phyloP scores from a whole-genome alignment of 1,284 basidiomycete species.

The Singerocomus rubriflavus region DNA sequence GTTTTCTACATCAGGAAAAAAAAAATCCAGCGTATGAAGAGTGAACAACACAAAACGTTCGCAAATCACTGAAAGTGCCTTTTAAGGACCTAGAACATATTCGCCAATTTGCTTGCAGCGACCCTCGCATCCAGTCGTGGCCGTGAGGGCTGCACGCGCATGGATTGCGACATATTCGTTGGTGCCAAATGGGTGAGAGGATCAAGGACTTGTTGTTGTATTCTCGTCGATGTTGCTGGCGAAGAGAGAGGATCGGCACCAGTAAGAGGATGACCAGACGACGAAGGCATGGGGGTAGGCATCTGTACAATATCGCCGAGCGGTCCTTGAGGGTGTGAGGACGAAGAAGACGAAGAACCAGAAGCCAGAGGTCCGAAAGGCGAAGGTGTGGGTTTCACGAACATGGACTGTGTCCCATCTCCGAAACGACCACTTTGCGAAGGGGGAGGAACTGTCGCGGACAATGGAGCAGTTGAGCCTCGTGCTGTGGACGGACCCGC shows the following conservation, averaged over 20 bases:
- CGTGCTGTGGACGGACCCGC: slow-evolving; percentile 39
- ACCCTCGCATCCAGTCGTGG: slow-evolving; percentile 73
- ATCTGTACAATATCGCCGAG: slow-evolving; percentile 20
- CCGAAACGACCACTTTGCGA: slow-evolving; percentile 62
- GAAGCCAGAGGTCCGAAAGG: slow-evolving; percentile 33
- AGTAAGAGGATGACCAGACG: slow-evolving; percentile 18
- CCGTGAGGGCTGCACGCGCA: slow-evolving; percentile 64
- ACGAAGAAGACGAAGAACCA: slow-evolving; percentile 31
- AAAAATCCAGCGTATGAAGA: slow-evolving; percentile 25
- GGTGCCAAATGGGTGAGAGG: slow-evolving; percentile 61
- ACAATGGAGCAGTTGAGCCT: slow-evolving; percentile 18
- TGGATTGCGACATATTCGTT: slow-evolving; percentile 59
- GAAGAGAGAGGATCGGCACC: slow-evolving; percentile 20
- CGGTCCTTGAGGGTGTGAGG: slow-evolving; percentile 32
- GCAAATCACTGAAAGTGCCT: neutral
- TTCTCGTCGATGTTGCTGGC: slow-evolving; percentile 19
- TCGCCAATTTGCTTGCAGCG: slow-evolving; percentile 84
- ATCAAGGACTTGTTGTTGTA: slow-evolving; percentile 43
- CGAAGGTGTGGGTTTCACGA: slow-evolving; percentile 46
- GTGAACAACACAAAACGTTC: slow-evolving; percentile 2
- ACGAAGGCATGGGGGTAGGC: slow-evolving; percentile 4
- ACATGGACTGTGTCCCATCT: slow-evolving; percentile 77
- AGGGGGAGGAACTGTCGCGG: slow-evolving; percentile 36
- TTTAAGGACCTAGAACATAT: slow-evolving; percentile 60
- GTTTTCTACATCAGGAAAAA: slow-evolving; percentile 2